These are phyloP conservation scores for Sugiyamaella novakii DNA, from an alignment of 1,139 yeast genomes.

Conservation along the genomic window DNA sequence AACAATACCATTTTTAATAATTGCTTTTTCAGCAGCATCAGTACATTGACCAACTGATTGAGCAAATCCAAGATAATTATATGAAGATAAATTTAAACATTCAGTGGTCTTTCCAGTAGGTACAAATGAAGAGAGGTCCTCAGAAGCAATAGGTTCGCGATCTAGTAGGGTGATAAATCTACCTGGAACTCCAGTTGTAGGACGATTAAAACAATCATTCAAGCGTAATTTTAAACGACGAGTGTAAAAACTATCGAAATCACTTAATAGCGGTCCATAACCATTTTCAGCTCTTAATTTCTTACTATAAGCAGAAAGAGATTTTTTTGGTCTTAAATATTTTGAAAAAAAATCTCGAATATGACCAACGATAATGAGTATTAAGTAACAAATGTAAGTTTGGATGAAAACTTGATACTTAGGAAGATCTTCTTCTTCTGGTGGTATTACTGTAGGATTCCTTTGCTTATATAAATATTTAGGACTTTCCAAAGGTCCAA, in stretches of 20 bases:
- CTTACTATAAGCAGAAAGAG: conserved; percentile 24
- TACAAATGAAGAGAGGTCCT: conserved; percentile 50
- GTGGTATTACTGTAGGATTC: conserved; percentile 33
- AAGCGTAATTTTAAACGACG: conserved; percentile 88
- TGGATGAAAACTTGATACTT: conserved; percentile 76
- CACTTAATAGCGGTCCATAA: conserved; percentile 93
- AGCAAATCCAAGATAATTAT: conserved; percentile 95
- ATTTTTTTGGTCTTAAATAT: conserved; percentile 45
- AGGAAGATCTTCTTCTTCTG: conserved; percentile 66
- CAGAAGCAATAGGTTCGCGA: conserved; percentile 65
- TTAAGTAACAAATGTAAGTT: conserved; percentile 81
- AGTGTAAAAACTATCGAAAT: conserved; percentile 89
- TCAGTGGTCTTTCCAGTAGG: conserved; percentile 75
- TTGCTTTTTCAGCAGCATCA: conserved; percentile 65
- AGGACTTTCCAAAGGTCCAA: conserved; percentile 31
- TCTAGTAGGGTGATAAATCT: conserved; percentile 81
- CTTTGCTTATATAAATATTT: conserved; percentile 47
- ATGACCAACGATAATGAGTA: conserved; percentile 85
- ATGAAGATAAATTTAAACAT: conserved; percentile 85
- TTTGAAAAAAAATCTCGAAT: conserved; percentile 85
- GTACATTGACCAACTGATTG: conserved; percentile 94
- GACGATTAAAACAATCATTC: conserved; percentile 94
- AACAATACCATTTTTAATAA: conserved; percentile 71
- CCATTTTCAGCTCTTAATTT: conserved; percentile 82
- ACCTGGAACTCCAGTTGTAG: conserved; percentile 97